These are phyloP conservation scores for Darksidea phi DNA, from an alignment of 495 filamentous ascomycete genomes.

Conservation along the genomic window DNA sequence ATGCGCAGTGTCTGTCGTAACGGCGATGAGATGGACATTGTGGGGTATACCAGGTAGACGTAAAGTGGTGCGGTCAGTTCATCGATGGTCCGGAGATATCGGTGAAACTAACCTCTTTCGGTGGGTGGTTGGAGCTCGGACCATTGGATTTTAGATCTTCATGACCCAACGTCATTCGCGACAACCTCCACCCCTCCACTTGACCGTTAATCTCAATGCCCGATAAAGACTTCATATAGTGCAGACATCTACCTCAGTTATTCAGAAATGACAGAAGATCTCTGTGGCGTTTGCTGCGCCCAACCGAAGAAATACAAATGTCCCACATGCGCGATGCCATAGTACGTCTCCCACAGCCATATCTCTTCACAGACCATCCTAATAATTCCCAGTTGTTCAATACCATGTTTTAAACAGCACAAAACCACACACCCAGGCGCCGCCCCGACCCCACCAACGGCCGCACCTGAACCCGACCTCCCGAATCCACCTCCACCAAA, in stretches of 20 bases:
- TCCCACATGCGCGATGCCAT: conserved; percentile 42
- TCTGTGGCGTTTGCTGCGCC: conserved; percentile 39
- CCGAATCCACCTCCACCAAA: conserved; percentile 31
- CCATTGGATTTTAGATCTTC: too few relatives aligned
- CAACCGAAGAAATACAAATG: conserved; percentile 46
- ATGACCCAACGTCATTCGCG: too few relatives aligned
- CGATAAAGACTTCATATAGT: too few relatives aligned
- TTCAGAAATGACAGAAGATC: conserved; percentile 18
- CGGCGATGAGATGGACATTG: conserved; percentile 20
- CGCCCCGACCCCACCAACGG: not conserved
- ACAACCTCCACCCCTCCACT: too few relatives aligned
- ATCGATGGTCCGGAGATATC: conserved; percentile 16
- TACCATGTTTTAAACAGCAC: conserved; percentile 28
- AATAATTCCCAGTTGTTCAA: conserved; percentile 21
- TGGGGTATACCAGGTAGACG: not conserved
- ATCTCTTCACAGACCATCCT: not conserved
- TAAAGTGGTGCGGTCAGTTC: conserved; percentile 5
- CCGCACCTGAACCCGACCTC: conserved; percentile 9
- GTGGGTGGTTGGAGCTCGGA: conserved; percentile 5
- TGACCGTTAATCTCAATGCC: too few relatives aligned
- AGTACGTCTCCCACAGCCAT: conserved; percentile 31
- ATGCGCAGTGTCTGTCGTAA: conserved; percentile 1
- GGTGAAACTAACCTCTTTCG: conserved; percentile 26
- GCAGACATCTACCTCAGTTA: not conserved
- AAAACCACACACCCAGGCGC: conserved; percentile 7